Evolutionary conservation across 2,329 filamentous ascomycete genomes (phyloP).

Genomic region (Fonsecaea pedrosoi): DNA sequence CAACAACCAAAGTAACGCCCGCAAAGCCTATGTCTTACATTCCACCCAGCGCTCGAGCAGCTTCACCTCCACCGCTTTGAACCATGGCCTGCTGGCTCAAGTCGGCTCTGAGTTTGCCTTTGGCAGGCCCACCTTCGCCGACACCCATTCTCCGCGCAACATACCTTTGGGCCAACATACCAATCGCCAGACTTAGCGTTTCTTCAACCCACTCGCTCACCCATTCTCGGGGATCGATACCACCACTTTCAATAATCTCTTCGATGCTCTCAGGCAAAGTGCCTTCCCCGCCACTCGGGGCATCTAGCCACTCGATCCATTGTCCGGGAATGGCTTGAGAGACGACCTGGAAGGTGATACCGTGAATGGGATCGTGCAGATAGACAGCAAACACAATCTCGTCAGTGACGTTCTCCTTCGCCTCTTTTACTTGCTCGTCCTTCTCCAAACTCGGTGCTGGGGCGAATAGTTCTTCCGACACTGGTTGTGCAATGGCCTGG

Average conservation of each 20-base stretch:
- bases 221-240: slow-evolving; percentile 94
- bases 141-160: slow-evolving; percentile 96
- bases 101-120: slow-evolving; percentile 60
- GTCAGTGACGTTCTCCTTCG: slow-evolving; percentile 54
- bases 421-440: slow-evolving; percentile 39
- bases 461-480: slow-evolving; percentile 70
- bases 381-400: slow-evolving; percentile 79
- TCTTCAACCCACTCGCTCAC: slow-evolving; percentile 98
- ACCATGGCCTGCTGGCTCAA: slow-evolving; percentile 62
- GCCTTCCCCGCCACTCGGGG: slow-evolving; percentile 57
- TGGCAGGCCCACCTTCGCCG: slow-evolving; percentile 74
- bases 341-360: slow-evolving; percentile 82
- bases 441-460: slow-evolving; percentile 57
- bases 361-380: slow-evolving; percentile 84
- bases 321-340: slow-evolving; percentile 82
- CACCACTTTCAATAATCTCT: slow-evolving; percentile 76
- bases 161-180: slow-evolving; percentile 90
- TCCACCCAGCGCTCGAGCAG: slow-evolving; percentile 58
- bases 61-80: slow-evolving; percentile 66
- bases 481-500: slow-evolving; percentile 76
- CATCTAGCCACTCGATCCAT: slow-evolving; percentile 93
- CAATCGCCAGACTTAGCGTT: slow-evolving; percentile 75
- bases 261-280: slow-evolving; percentile 81
- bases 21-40: slow-evolving; percentile 20
- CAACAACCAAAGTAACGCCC: slow-evolving; percentile 14